These are phyloP conservation scores for Backusella westeae DNA, from an alignment of 192 early-diverging fungal genomes.

Conservation along the genomic window DNA sequence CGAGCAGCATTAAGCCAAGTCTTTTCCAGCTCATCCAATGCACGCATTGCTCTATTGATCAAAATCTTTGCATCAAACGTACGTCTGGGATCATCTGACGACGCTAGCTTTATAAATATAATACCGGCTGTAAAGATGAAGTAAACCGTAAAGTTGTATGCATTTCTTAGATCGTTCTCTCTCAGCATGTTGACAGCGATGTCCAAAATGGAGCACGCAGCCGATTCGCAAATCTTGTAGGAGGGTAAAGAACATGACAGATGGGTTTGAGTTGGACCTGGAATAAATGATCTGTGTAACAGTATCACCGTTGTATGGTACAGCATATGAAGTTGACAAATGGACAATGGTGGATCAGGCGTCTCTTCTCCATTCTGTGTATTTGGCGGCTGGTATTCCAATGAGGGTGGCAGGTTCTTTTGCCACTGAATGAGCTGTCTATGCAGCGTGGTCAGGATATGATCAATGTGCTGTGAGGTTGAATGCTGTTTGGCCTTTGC, in stretches of 20 bases:
- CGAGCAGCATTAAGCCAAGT: slow-evolving; percentile 28
- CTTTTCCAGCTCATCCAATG: slow-evolving; percentile 25
- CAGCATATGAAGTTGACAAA: slow-evolving; percentile 44
- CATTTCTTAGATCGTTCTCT: slow-evolving; percentile 20
- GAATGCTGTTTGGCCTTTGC: slow-evolving; percentile 31
- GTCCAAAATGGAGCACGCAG: slow-evolving; percentile 25
- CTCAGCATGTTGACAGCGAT: slow-evolving; percentile 27
- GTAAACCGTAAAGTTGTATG: slow-evolving; percentile 30
- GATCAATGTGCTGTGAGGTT: slow-evolving; percentile 25
- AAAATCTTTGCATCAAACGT: slow-evolving; percentile 32
- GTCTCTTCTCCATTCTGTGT: slow-evolving; percentile 21
- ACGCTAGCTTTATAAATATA: slow-evolving; percentile 33
- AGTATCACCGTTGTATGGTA: slow-evolving; percentile 53
- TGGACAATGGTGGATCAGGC: slow-evolving; percentile 17
- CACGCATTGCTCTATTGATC: slow-evolving; percentile 35
- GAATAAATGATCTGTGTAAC: slow-evolving; percentile 56
- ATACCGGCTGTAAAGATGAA: slow-evolving; percentile 34
- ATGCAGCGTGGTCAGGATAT: slow-evolving; percentile 27
- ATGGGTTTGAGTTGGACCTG: slow-evolving; percentile 24
- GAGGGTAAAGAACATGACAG: slow-evolving; percentile 24
- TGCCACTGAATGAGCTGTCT: slow-evolving; percentile 38
- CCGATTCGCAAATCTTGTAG: slow-evolving; percentile 25
- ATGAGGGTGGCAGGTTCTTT: slow-evolving; percentile 33
- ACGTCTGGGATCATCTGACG: slow-evolving; percentile 6
- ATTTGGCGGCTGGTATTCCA: slow-evolving; percentile 43